Evolutionary conservation across 129 eudicot species (phyloP).

Genomic region (Pulicaria dysenterica): DNA sequence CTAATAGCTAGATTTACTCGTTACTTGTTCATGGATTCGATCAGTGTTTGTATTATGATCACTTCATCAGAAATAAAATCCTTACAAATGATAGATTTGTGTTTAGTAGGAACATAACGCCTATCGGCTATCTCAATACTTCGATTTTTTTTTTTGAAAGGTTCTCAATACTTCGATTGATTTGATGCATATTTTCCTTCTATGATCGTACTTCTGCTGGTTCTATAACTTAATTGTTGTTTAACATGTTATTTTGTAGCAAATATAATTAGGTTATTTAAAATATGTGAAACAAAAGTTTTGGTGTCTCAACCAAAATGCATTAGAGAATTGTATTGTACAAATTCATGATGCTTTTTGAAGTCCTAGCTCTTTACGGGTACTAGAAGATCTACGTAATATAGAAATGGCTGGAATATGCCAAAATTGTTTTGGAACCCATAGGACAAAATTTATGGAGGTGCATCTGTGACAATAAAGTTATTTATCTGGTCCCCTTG

Average conservation of each 20-base stretch:
- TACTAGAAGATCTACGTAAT: constrained; percentile 5
- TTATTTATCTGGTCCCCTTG: constrained; percentile 37
- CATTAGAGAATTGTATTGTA: constrained; percentile 27
- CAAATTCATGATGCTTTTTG: constrained; percentile 7
- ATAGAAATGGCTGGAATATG: constrained; percentile 31
- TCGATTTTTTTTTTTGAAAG: no score
- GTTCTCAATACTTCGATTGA: constrained; percentile 3
- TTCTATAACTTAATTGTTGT: background rate
- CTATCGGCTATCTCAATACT: background rate
- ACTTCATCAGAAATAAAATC: background rate
- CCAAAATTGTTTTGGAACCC: constrained; percentile 36
- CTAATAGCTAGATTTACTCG: constrained; percentile 6
- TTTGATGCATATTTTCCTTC: constrained; percentile 1
- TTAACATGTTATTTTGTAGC: constrained; percentile 19
- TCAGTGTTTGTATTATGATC: background rate
- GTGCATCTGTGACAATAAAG: constrained; percentile 37
- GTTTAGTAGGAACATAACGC: background rate
- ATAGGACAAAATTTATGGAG: constrained; percentile 35
- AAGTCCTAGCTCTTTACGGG: constrained; percentile 1
- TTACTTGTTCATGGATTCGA: constrained; percentile 18
- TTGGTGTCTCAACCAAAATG: constrained; percentile 9
- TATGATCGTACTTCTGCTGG: background rate
- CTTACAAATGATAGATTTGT: background rate
- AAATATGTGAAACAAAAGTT: background rate
- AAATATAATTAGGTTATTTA: constrained; percentile 1